Percentiles rank a stretch among this genome's conserved stretches.
Evolutionary conservation across 129 eudicot genomes (phyloP).

Genomic region (Logfia minima): DNA sequence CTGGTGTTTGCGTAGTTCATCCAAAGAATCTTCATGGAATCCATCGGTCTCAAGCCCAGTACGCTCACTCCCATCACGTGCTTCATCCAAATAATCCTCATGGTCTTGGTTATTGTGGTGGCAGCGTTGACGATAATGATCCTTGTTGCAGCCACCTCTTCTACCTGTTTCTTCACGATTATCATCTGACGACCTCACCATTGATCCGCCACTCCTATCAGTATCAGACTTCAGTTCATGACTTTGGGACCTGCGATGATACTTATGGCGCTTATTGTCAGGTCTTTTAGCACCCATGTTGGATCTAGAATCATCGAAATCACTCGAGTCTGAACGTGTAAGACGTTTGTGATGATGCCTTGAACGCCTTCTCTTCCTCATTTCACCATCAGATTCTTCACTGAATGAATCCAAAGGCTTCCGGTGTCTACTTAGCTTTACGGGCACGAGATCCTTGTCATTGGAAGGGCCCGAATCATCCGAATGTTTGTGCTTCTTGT

Average conservation of each 20-base stretch:
- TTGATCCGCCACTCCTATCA: conserved; percentile 37
- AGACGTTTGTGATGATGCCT: conserved; percentile 45
- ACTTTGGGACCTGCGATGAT: conserved; percentile 37
- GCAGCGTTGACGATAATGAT: conserved; percentile 22
- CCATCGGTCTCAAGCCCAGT: conserved; percentile 30
- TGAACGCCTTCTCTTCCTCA: conserved; percentile 37
- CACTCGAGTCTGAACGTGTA: conserved; percentile 35
- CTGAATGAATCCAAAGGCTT: conserved; percentile 53
- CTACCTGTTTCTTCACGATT: conserved; percentile 38
- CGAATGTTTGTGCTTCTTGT: conserved; percentile 48
- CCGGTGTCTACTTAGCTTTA: conserved; percentile 31
- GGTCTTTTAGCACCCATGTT: conserved; percentile 37
- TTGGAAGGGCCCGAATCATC: conserved; percentile 32
- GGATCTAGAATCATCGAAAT: conserved; percentile 50
- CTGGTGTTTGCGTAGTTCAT: conserved; percentile 13
- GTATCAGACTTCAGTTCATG: conserved; percentile 40
- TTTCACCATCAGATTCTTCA: conserved; percentile 41
- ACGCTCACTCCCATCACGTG: not conserved
- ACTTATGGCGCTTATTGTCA: conserved; percentile 46
- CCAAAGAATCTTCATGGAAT: conserved; percentile 15
- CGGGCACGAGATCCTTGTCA: conserved; percentile 38
- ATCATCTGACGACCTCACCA: conserved; percentile 44
- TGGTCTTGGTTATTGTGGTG: conserved; percentile 2
- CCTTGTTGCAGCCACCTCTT: conserved; percentile 25
- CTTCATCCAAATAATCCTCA: conserved; percentile 7